Percentiles rank a stretch among this genome's conserved stretches.
phyloP scores from a whole-genome alignment of 2,329 filamentous ascomycete species.

The Neofusicoccum ribis region DNA sequence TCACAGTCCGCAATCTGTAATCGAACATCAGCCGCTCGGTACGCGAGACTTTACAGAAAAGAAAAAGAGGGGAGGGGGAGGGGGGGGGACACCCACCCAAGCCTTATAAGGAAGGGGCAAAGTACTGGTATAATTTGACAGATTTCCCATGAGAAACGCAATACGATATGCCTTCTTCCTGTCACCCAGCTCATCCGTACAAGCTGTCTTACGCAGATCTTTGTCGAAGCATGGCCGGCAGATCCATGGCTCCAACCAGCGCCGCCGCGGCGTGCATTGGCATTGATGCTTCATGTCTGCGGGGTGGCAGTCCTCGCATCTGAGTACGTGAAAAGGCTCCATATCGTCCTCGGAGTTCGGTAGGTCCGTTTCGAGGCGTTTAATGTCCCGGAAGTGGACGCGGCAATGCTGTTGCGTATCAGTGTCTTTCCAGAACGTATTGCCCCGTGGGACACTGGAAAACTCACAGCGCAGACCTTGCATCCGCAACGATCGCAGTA shows the following conservation, averaged over 20 bases:
- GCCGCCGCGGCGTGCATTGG: background rate
- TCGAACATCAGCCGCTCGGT: background rate
- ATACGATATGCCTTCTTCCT: background rate
- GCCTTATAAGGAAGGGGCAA: no score
- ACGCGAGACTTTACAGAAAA: background rate
- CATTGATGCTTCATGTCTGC: background rate
- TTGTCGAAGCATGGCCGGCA: background rate
- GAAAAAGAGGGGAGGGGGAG: background rate
- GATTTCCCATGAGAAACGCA: background rate
- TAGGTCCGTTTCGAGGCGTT: background rate
- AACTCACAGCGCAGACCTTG: background rate
- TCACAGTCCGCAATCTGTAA: background rate
- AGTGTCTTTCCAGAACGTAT: no score
- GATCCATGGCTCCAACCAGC: background rate
- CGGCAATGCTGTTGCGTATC: background rate
- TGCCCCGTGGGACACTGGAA: no score
- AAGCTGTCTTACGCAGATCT: background rate
- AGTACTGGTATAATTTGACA: no score
- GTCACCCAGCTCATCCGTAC: background rate
- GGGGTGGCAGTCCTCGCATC: background rate
- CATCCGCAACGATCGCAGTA: background rate
- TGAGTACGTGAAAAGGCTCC: background rate
- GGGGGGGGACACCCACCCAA: no score
- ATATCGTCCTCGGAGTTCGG: background rate
- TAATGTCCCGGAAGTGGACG: background rate